Percentiles rank a stretch among this genome's conserved stretches.
These are phyloP conservation scores for Thelephora terrestris DNA, from an alignment of 1,284 basidiomycete species.

Conservation along the genomic window DNA sequence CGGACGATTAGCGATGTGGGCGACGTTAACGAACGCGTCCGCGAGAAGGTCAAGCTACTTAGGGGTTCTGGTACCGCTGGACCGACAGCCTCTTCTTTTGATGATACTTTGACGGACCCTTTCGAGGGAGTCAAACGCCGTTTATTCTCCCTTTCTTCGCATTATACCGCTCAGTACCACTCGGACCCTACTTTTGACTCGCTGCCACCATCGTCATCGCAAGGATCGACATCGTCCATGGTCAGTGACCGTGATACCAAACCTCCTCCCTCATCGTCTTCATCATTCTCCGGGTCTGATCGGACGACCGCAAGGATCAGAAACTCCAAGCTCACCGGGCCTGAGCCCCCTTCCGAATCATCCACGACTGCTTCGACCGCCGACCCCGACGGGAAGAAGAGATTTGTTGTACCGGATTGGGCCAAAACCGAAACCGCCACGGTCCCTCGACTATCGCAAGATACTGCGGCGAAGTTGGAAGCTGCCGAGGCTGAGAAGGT, in stretches of 20 bases:
- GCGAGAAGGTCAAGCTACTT: too few species aligned
- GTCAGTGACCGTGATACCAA: too few species aligned
- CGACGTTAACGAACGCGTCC: background rate
- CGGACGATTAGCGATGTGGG: background rate
- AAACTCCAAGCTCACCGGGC: background rate
- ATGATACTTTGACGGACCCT: too few species aligned
- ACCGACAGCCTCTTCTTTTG: too few species aligned
- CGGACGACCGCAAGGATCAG: background rate
- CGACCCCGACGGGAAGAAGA: background rate
- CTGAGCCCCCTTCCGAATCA: background rate
- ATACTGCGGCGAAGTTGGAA: background rate
- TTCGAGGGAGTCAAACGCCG: too few species aligned
- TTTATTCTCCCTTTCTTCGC: too few species aligned
- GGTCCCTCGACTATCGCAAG: background rate
- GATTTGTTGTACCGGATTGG: conserved; percentile 1
- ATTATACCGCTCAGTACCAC: too few species aligned
- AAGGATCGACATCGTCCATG: too few species aligned
- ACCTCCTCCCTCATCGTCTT: too few species aligned
- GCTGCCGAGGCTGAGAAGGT: background rate
- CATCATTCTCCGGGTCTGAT: background rate
- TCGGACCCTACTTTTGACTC: too few species aligned
- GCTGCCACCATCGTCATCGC: too few species aligned
- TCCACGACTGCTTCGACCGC: background rate
- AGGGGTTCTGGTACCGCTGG: too few species aligned
- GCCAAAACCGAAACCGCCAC: background rate